Base-by-base conservation (phyloP, 768 basidiomycete species). In the Calocera cornea region DNA sequence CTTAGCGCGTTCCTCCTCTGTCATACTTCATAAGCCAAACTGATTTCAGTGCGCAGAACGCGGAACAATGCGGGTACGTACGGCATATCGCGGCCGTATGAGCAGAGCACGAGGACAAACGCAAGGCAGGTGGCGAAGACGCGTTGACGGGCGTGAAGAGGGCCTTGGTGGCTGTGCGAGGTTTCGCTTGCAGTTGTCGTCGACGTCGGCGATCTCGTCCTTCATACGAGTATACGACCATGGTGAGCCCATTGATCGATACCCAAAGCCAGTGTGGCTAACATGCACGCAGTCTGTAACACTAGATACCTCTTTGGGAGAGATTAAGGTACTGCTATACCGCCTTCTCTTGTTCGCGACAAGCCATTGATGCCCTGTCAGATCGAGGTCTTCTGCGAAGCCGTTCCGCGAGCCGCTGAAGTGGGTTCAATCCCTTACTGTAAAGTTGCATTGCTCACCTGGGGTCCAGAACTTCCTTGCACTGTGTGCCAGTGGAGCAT, bases 361-460 rank as follows among this genome's bases (percentile, higher is more conserved):
- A 40, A 63, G 65, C 19, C 50, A n/a, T 66, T 64, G 34, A 10
- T 34, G 63, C 31, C 64, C 29, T 60, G 0, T 33, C 75, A 97
- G 94, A 86, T 98, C 69, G 97, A 99, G 78, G 75, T 99, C 14
- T 98, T 98, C 78, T 98, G 97, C 76, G 97, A 99, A 78, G 88
- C 95, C 5, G 90, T 93, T 22, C 97, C 97, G 27, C 92, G 93
- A 76, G 82, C 94, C 12, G 92, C 95, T 71, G 95, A 99, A 82
- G 95, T 93, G 70, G 27, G 73, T 65, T 47, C 64, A 22, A 50
- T 64, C 29, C 22, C 67, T 65, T 33, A 17, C 60, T 68, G 22
- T 70, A 64, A 50, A 24, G 64, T 36, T 33, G 49, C 66, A 27
- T 65, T 27, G 38, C 64, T 41, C 14, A 14, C 17, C 41, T 33